Percentiles rank a stretch among this genome's conserved stretches.
Evolutionary conservation across 2,329 filamentous ascomycete species (phyloP).

Genomic region (Chalara sp.): DNA sequence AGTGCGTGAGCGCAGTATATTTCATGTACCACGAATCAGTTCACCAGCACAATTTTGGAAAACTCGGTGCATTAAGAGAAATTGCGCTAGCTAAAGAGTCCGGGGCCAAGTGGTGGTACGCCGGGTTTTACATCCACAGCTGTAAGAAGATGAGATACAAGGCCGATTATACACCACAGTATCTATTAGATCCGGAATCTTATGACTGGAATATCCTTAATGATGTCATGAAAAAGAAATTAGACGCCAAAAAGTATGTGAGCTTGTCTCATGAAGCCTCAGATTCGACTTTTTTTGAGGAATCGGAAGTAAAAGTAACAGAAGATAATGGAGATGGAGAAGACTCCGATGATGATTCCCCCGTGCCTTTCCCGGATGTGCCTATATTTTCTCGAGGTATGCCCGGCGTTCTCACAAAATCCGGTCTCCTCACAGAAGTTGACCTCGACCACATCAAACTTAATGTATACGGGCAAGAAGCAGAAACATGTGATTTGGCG

Average conservation of each 20-base stretch:
- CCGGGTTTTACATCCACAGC: slow-evolving; percentile 73
- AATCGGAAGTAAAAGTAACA: background rate
- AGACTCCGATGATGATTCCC: slow-evolving; percentile 8
- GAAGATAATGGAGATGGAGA: background rate
- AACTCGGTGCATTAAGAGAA: slow-evolving; percentile 68
- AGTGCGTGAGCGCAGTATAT: slow-evolving; percentile 76
- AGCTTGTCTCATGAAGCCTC: slow-evolving; percentile 14
- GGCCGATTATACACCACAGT: slow-evolving; percentile 68
- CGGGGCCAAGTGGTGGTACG: slow-evolving; percentile 75
- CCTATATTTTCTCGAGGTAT: slow-evolving; percentile 56
- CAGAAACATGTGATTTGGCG: slow-evolving; percentile 44
- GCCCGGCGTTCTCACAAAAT: slow-evolving; percentile 56
- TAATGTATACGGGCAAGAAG: slow-evolving; percentile 29
- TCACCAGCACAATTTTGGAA: slow-evolving; percentile 63
- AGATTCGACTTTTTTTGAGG: background rate
- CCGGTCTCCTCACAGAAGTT: slow-evolving; percentile 42
- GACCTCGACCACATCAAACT: slow-evolving; percentile 55
- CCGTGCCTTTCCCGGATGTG: slow-evolving; percentile 18
- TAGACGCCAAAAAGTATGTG: slow-evolving; percentile 22
- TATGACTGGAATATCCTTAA: slow-evolving; percentile 53
- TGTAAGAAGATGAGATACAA: slow-evolving; percentile 85
- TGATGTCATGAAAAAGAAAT: slow-evolving; percentile 45
- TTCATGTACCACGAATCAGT: slow-evolving; percentile 76
- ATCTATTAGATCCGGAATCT: slow-evolving; percentile 63
- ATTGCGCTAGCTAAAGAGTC: slow-evolving; percentile 62